A percentile compares a stretch with the other conserved stretches of the same genome.
Conservation (phyloP, 1,284 basidiomycete genomes). For the Ganoderma leucocontextum region DNA sequence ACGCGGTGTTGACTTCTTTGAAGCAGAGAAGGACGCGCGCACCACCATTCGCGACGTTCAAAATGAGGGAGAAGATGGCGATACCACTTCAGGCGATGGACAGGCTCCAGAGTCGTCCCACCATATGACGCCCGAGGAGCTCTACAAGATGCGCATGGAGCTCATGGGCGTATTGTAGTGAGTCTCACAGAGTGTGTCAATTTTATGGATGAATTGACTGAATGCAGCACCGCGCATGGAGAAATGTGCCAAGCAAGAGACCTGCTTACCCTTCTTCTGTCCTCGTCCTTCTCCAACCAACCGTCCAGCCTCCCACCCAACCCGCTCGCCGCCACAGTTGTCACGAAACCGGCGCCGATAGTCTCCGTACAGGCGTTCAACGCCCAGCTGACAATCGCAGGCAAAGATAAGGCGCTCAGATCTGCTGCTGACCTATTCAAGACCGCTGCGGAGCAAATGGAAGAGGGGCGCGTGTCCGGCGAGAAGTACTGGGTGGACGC, state of each 20-base stretch:
- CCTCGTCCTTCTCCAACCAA: conserved; percentile 27
- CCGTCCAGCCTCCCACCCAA: conserved; percentile 43
- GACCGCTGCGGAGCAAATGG: conserved; percentile 71
- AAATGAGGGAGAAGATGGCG: conserved; percentile 41
- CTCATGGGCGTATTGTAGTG: conserved; percentile 76
- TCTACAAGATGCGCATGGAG: conserved; percentile 75
- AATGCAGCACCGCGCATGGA: conserved; percentile 69
- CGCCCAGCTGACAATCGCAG: conserved; percentile 74
- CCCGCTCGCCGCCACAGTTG: conserved; percentile 67
- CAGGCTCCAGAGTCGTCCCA: conserved; percentile 43
- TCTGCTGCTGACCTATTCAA: conserved; percentile 77
- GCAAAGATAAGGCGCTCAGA: conserved; percentile 79
- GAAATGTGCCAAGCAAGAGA: conserved; percentile 82
- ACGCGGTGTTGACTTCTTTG: conserved; percentile 78
- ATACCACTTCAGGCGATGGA: conserved; percentile 36
- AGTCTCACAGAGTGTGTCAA: conserved; percentile 39
- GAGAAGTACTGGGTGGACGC: conserved; percentile 84
- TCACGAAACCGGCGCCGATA: conserved; percentile 69
- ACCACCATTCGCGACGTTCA: conserved; percentile 31
- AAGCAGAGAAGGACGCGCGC: conserved; percentile 51
- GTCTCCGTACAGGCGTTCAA: conserved; percentile 78
- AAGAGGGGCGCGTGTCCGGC: conserved; percentile 62
- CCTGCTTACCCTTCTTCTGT: conserved; percentile 58
- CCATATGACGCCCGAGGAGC: conserved; percentile 75
- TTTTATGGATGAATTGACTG: conserved; percentile 32